Evolutionary conservation across 169 alveolate genomes (phyloP), one percentile per base, ranked within the genome.

Genomic region (Plasmodium sp.): DNA sequence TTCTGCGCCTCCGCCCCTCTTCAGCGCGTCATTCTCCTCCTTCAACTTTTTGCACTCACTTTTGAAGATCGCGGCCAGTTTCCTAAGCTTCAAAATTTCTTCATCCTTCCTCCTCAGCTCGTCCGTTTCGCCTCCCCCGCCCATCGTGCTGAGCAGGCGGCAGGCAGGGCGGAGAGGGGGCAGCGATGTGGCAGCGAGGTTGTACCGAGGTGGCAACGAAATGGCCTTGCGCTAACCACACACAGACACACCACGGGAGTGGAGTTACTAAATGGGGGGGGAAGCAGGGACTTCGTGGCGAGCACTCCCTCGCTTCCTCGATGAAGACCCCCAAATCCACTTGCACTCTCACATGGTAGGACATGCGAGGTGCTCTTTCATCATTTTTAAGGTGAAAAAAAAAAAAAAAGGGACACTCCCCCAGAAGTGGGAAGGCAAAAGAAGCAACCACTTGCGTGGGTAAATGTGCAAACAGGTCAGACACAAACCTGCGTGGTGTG

Each of bases 11-110:
- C 34, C 39, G 48, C 34, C 33, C 45, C 34, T 86, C 45, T 91
- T 91, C 5, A 91, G 56, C 0, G 27, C 36, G 31, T 91, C 92
- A 41, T 91, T 91, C 41, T 91, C 95, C 54, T 91, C 95, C 83
- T 91, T 91, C 14, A 91, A n/a, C 56, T 91, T 91, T 71, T 91
- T 91, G 71, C 92, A 91, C 41, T 91, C 95, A 54, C 83, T 91
- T n/a, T 91, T 91, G 83, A 91, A 81, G 16, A 91, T 39, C 1
- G 84, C 22, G 14, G 84, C 95, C n/a, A 91, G 36, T 18, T 91
- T 91, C 12, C 84, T 16, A 3, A 91, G 58, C 83, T 81, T 91
- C 7, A 91, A 67, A 67, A 91, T 91, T 71, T 91, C 95, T 36
- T 91, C 95, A 4, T 81, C 95, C 27, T 81, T 91, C 1, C 5